phyloP scores from a whole-genome alignment of 2,329 filamentous ascomycete genomes.

The Cladophialophora chaetospira region DNA sequence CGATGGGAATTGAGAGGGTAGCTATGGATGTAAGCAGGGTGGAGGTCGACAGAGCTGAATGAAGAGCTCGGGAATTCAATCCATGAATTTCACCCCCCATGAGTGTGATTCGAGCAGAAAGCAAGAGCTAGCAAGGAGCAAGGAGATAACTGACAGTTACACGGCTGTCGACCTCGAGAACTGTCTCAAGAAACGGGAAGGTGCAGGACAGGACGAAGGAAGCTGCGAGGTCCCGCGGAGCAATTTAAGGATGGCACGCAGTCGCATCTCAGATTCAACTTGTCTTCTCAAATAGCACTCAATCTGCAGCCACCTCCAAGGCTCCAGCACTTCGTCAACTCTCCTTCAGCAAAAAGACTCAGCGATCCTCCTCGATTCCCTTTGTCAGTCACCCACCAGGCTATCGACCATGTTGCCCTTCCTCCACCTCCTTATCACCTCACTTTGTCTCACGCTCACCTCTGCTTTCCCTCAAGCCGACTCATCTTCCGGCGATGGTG shows the following conservation, averaged over 20 bases:
- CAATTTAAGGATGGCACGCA: background rate
- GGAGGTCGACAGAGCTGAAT: background rate
- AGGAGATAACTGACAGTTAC: slow-evolving; percentile 5
- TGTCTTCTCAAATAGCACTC: background rate
- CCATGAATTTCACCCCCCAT: background rate
- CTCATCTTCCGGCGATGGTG: background rate
- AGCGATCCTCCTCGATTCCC: too few relatives aligned
- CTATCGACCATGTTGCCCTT: slow-evolving; percentile 3
- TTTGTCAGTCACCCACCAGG: background rate
- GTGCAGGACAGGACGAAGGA: slow-evolving; percentile 10
- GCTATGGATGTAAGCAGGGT: background rate
- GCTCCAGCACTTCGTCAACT: background rate
- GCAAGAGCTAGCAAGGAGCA: background rate
- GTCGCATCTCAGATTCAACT: background rate
- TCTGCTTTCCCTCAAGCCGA: slow-evolving; percentile 8
- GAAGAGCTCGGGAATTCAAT: slow-evolving; percentile 6
- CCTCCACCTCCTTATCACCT: background rate
- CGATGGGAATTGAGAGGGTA: background rate
- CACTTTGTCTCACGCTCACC: background rate
- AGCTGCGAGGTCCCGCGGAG: slow-evolving; percentile 17
- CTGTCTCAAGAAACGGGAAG: slow-evolving; percentile 12
- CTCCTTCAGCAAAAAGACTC: background rate
- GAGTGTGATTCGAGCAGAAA: background rate
- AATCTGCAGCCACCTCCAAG: too few relatives aligned
- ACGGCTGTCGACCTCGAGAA: slow-evolving; percentile 8